Percentiles rank a stretch among this genome's conserved stretches.
These are phyloP conservation scores for Rhynchospora tenuis DNA, from an alignment of 176 grass and related monocot species.

Conservation along the genomic window DNA sequence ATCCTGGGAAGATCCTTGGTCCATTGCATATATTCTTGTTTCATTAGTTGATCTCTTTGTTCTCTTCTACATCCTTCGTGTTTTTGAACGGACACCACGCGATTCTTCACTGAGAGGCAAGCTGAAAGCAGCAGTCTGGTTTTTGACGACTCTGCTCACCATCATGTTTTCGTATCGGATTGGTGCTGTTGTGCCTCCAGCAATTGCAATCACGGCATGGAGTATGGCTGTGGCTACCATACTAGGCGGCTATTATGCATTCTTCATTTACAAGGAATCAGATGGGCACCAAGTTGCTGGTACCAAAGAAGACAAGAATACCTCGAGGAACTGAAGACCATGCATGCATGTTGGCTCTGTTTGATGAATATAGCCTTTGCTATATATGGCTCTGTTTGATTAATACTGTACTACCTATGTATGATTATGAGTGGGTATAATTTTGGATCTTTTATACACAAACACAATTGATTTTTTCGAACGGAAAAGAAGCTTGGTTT, in stretches of 20 bases:
- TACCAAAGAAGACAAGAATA: background rate
- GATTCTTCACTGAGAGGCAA: background rate
- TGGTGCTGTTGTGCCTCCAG: background rate
- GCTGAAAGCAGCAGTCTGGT: constrained; percentile 31
- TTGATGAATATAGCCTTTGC: background rate
- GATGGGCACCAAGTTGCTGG: background rate
- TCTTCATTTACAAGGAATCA: constrained; percentile 24
- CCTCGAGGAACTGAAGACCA: background rate
- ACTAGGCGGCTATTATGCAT: constrained; percentile 24
- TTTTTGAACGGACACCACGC: constrained; percentile 12
- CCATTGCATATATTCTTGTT: background rate
- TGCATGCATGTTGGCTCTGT: background rate
- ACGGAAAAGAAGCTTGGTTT: background rate
- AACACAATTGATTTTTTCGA: background rate
- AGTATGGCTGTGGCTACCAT: constrained; percentile 25
- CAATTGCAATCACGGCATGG: constrained; percentile 21
- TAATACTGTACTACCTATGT: no score
- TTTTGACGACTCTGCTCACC: constrained; percentile 22
- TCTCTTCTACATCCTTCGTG: constrained; percentile 7
- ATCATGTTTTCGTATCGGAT: constrained; percentile 32
- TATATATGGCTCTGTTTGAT: background rate
- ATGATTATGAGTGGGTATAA: background rate
- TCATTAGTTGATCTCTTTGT: constrained; percentile 10
- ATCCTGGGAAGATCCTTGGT: constrained; percentile 6
- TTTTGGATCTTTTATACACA: background rate